Conservation (phyloP, 352 stramenopile genomes). For the Aphanomyces cochlioides region DNA sequence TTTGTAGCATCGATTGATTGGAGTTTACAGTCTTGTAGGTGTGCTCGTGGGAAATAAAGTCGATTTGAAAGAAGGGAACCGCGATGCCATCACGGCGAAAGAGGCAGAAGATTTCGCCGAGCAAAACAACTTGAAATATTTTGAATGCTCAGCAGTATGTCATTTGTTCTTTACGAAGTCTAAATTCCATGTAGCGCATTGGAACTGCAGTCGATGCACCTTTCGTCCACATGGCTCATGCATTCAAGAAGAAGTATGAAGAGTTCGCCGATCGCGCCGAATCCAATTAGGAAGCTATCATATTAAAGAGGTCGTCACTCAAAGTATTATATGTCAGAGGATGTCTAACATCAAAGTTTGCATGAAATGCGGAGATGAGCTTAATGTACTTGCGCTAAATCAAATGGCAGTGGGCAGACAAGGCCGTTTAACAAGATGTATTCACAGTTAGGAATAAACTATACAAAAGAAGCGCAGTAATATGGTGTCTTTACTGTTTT, state of each 20-base stretch:
- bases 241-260: conserved; percentile 84
- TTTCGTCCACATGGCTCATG: conserved; percentile 75
- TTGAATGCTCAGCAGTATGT: conserved; percentile 69
- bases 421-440: too few species aligned
- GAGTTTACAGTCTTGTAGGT: conserved; percentile 33
- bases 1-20: too few species aligned
- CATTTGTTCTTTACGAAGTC: conserved; percentile 13
- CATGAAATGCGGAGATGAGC: too few species aligned
- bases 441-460: too few species aligned
- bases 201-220: conserved; percentile 68
- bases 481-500: too few species aligned
- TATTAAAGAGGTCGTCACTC: neutral
- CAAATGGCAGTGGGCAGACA: too few species aligned
- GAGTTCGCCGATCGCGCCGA: conserved; percentile 25
- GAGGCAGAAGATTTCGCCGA: conserved; percentile 68
- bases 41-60: conserved; percentile 77
- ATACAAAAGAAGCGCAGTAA: too few species aligned
- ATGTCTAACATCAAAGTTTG: neutral
- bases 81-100: conserved; percentile 62
- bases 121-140: conserved; percentile 76
- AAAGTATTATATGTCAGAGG: conserved; percentile 2
- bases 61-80: conserved; percentile 71
- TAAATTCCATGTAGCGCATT: conserved; percentile 45
- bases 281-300: conserved; percentile 5
- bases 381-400: too few species aligned